Evolutionary conservation across 202 grass and related monocot species (phyloP).

Genomic region (Setaria italica): DNA sequence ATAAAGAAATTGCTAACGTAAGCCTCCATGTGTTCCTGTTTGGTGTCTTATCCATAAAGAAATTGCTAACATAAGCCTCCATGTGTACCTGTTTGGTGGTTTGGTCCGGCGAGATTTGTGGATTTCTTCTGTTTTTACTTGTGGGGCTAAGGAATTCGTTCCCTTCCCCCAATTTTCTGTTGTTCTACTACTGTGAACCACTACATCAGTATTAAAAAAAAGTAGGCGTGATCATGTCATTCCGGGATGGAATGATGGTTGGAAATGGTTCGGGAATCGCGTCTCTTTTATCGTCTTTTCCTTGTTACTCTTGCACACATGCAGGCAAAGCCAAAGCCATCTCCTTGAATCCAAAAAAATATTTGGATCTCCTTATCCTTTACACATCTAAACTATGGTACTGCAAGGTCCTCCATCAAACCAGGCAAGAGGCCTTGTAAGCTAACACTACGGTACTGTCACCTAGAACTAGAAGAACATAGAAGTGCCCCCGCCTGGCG

Average conservation of each 20-base stretch:
- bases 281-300: background rate
- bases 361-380: background rate
- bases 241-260: background rate
- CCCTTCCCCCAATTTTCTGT: background rate
- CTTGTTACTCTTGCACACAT: conserved; percentile 5
- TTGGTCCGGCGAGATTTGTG: background rate
- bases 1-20: background rate
- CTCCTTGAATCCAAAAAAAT: background rate
- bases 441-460: too few species aligned
- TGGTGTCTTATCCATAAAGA: background rate
- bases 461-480: too few species aligned
- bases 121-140: background rate
- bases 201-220: too few species aligned
- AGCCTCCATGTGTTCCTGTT: background rate
- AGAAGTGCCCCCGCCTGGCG: too few species aligned
- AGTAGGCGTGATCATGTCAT: background rate
- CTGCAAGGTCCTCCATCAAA: background rate
- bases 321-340: background rate
- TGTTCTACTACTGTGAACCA: background rate
- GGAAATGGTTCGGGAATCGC: background rate
- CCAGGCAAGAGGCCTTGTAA: too few species aligned
- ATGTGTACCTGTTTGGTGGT: background rate
- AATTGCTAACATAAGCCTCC: background rate
- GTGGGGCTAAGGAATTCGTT: background rate
- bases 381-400: conserved; percentile 11